A percentile compares a stretch with the other conserved stretches of the same genome.
These are phyloP conservation scores for Linderniella brevidens DNA, from an alignment of 257 asterid species.

Conservation along the genomic window DNA sequence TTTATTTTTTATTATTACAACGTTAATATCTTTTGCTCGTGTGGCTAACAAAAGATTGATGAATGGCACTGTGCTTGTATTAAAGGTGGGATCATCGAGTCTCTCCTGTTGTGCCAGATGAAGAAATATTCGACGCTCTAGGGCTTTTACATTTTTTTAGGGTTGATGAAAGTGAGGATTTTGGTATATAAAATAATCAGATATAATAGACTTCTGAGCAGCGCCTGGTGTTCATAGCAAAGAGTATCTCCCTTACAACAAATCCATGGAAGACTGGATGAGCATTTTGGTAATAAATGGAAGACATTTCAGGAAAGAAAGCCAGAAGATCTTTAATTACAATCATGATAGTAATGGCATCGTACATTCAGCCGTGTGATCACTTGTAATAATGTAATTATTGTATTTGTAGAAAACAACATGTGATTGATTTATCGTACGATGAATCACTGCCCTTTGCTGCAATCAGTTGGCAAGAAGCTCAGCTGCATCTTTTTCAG, in stretches of 20 bases:
- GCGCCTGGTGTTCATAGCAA: slow-evolving; percentile 20
- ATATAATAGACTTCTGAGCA: slow-evolving; percentile 15
- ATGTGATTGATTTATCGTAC: too few relatives aligned
- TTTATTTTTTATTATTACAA: not conserved
- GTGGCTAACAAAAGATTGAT: not conserved
- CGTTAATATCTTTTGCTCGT: too few relatives aligned
- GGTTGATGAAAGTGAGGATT: slow-evolving; percentile 1
- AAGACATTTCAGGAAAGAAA: slow-evolving; percentile 15
- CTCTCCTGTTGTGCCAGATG: slow-evolving; percentile 26
- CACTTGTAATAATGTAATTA: too few relatives aligned
- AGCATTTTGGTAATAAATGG: slow-evolving; percentile 38
- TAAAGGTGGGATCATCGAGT: slow-evolving; percentile 22
- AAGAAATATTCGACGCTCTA: slow-evolving; percentile 24
- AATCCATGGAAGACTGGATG: slow-evolving; percentile 17
- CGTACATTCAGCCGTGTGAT: too few relatives aligned
- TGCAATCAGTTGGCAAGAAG: slow-evolving; percentile 28
- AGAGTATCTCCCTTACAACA: slow-evolving; percentile 25
- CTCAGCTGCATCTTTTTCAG: slow-evolving; percentile 10
- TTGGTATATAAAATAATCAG: slow-evolving; percentile 18
- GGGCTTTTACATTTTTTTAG: slow-evolving; percentile 15
- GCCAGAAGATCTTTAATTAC: too few relatives aligned
- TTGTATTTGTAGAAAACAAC: too few relatives aligned
- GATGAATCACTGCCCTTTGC: too few relatives aligned
- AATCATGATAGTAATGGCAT: too few relatives aligned
- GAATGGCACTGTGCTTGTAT: not conserved